phyloP scores from a whole-genome alignment of 768 basidiomycete species.

The Pilatotrama ljubarskyi region DNA sequence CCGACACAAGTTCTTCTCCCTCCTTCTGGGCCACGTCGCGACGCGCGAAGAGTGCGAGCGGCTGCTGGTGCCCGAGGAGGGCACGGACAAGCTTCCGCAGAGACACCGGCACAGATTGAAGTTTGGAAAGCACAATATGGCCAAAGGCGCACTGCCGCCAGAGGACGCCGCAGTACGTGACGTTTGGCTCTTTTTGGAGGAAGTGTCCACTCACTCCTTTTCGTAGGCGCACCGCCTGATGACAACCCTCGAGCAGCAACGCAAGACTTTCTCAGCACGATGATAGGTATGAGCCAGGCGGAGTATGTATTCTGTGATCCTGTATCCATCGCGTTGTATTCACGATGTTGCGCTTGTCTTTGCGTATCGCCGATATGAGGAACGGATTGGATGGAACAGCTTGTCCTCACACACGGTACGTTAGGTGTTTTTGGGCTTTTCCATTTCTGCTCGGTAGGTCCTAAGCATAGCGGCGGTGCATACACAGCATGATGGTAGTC shows the following conservation, averaged over 20 bases:
- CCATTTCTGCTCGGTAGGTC: constrained; percentile 28
- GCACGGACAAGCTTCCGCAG: constrained; percentile 23
- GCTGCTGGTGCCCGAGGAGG: constrained; percentile 48
- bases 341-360: too few relatives aligned
- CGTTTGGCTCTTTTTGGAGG: background rate
- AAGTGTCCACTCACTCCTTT: too few relatives aligned
- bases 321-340: background rate
- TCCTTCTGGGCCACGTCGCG: constrained; percentile 69
- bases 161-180: constrained; percentile 78
- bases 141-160: constrained; percentile 77
- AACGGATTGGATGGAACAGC: background rate
- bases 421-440: constrained; percentile 30
- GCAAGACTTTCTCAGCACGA: constrained; percentile 19
- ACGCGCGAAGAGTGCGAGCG: constrained; percentile 74
- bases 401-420: background rate
- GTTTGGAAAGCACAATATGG: constrained; percentile 84
- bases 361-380: background rate
- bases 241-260: constrained; percentile 53
- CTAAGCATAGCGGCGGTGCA: constrained; percentile 30
- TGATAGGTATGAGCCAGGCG: background rate
- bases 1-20: constrained; percentile 81
- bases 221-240: constrained; percentile 66
- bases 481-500: constrained; percentile 26
- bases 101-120: constrained; percentile 49
- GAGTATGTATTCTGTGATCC: too few relatives aligned